phyloP scores from a whole-genome alignment of 2,329 filamentous ascomycete genomes.

The Diaporthe longicolla region DNA sequence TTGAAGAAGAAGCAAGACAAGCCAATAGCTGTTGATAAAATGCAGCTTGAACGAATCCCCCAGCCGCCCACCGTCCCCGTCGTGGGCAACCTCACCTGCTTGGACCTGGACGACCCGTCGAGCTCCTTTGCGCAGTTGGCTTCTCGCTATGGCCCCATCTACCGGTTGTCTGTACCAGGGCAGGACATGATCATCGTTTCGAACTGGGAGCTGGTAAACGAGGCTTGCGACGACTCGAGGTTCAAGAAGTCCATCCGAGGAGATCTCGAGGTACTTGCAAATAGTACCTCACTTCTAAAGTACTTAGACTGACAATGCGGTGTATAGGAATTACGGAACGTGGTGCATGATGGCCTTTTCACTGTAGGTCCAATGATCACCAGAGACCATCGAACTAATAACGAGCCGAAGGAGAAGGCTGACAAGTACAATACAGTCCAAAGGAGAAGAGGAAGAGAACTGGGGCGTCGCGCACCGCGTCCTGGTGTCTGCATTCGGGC shows the following conservation, averaged over 20 bases:
- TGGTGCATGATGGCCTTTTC: slow-evolving; percentile 17
- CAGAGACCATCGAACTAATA: neutral
- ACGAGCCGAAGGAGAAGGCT: slow-evolving; percentile 24
- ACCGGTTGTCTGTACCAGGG: slow-evolving; percentile 43
- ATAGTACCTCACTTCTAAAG: neutral
- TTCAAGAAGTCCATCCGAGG: slow-evolving; percentile 42
- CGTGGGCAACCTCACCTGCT: neutral
- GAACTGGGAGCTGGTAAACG: slow-evolving; percentile 60
- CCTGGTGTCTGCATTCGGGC: slow-evolving; percentile 65
- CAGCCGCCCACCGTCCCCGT: slow-evolving; percentile 4
- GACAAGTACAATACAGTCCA: slow-evolving; percentile 40
- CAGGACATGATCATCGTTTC: slow-evolving; percentile 60
- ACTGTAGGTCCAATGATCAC: neutral
- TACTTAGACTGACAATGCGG: neutral
- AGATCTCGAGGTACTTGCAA: slow-evolving; percentile 13
- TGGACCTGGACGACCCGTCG: slow-evolving; percentile 10
- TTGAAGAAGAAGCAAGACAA: neutral
- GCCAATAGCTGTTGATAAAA: neutral
- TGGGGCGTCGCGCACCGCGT: slow-evolving; percentile 69
- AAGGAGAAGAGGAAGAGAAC: slow-evolving; percentile 49
- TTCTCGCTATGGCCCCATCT: slow-evolving; percentile 11
- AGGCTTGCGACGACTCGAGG: slow-evolving; percentile 47
- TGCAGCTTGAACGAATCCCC: slow-evolving; percentile 1
- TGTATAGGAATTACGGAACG: neutral
- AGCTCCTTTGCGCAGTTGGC: neutral